Evolutionary conservation across 176 grass and related monocot genomes (phyloP).

Genomic region (Saccharum officinarum): DNA sequence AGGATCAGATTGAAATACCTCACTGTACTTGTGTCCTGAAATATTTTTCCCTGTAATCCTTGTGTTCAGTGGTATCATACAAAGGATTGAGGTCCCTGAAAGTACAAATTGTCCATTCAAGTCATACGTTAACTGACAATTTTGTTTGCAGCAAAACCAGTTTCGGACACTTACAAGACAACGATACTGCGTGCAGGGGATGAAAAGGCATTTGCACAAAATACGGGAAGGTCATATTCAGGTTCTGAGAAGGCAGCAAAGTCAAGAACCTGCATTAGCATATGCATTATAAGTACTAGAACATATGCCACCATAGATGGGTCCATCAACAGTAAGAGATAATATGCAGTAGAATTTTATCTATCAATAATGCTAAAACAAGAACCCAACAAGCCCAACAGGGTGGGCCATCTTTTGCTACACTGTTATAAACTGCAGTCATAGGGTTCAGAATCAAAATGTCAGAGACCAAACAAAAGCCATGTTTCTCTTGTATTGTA

Average conservation of each 20-base stretch:
- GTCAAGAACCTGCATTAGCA: slow-evolving; percentile 72
- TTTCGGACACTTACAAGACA: slow-evolving; percentile 62
- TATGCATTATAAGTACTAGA: slow-evolving; percentile 8
- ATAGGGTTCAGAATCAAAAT: not conserved
- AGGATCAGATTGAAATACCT: slow-evolving; percentile 48
- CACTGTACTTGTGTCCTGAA: slow-evolving; percentile 69
- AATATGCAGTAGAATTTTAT: not conserved
- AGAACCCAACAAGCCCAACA: not conserved
- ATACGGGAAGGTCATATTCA: slow-evolving; percentile 90
- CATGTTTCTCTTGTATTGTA: not conserved
- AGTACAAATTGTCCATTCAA: slow-evolving; percentile 10
- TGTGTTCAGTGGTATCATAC: slow-evolving; percentile 63
- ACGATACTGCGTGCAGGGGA: slow-evolving; percentile 68
- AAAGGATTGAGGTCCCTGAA: slow-evolving; percentile 88
- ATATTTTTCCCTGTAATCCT: slow-evolving; percentile 85
- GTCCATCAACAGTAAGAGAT: not conserved
- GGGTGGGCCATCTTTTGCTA: not conserved
- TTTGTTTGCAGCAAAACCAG: not conserved
- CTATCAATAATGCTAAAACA: not conserved
- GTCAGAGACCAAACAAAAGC: not conserved
- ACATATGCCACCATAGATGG: not conserved
- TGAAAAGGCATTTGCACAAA: slow-evolving; percentile 84
- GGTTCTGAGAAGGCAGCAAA: slow-evolving; percentile 79
- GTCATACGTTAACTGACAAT: not conserved
- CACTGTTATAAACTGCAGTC: not conserved